A percentile compares a stretch with the other conserved stretches of the same genome.
Evolutionary conservation across 495 filamentous ascomycete genomes (phyloP).

Genomic region (Sphaerosporella brunnea): DNA sequence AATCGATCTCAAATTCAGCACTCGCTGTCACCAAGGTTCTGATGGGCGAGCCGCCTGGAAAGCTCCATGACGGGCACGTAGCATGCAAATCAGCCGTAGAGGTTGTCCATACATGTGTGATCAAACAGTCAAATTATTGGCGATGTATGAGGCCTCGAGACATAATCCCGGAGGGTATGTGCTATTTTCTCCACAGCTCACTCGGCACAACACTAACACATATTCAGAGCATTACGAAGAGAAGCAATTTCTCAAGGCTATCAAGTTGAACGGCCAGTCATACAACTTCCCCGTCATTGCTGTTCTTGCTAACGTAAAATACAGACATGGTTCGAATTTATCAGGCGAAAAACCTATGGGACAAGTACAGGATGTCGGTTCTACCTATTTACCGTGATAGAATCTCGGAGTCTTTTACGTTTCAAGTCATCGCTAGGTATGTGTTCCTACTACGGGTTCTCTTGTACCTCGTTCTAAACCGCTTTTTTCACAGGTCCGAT

Average conservation of each 20-base stretch:
- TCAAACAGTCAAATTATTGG: slow-evolving; percentile 41
- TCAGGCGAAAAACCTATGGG: slow-evolving; percentile 48
- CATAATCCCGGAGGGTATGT: slow-evolving; percentile 9
- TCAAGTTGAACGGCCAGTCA: slow-evolving; percentile 21
- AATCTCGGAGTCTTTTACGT: slow-evolving; percentile 62
- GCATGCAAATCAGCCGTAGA: slow-evolving; percentile 31
- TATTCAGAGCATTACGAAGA: slow-evolving; percentile 1
- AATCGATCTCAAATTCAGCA: slow-evolving; percentile 79
- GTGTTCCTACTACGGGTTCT: background rate
- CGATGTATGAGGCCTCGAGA: slow-evolving; percentile 38
- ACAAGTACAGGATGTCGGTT: slow-evolving; percentile 54
- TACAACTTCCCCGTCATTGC: background rate
- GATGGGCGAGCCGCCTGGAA: slow-evolving; percentile 83
- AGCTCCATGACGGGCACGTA: slow-evolving; percentile 32
- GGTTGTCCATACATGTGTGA: slow-evolving; percentile 35
- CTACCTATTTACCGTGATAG: slow-evolving; percentile 53
- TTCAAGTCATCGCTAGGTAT: slow-evolving; percentile 71
- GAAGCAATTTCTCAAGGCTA: slow-evolving; percentile 27
- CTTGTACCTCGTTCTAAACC: background rate
- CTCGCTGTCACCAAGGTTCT: slow-evolving; percentile 78
- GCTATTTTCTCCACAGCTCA: background rate
- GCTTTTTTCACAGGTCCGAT: slow-evolving; percentile 7
- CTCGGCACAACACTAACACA: background rate
- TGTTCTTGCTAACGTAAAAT: background rate
- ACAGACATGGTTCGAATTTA: slow-evolving; percentile 59